Base-by-base conservation (phyloP, 495 filamentous ascomycete species). In the Xylona heveae region DNA sequence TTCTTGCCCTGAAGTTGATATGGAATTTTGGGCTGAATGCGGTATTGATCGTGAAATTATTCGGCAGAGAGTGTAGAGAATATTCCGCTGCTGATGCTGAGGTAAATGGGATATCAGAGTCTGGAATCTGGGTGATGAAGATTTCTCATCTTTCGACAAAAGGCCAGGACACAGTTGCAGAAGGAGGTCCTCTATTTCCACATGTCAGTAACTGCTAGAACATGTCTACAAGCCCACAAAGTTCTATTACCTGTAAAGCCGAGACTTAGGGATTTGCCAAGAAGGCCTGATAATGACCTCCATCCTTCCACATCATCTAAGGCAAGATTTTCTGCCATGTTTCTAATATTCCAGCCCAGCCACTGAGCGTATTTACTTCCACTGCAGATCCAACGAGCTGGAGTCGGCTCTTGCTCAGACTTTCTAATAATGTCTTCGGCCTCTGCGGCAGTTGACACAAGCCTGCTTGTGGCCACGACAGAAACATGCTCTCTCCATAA, bases 391-490 rank as follows among this genome's bases (percentile, higher is more conserved):
- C 83, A 94, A 1, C 42, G 36, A 19, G 28, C 31, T 18, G 42
- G 25, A 22, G 15, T 22, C 29, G 22, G 30, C 15, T 24, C 28
- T 27, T 29, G 25, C 4, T 10, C 30, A 6, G 44, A 38, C 2
- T 50, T 37, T 38, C 55, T 53, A 25, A 57, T 38, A 27, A 72
- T 43, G 27, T 66, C 59, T 16, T 73, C 61, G n/a, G 77, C 80
- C 51, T 94, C 78, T 8, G 82, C 81, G 22, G 69, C 62, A 29
- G 68, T 46, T 0, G 76, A 72, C 9, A 90, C 42, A 14, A 94
- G 50, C 41, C 66, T 76, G 17, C 84, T 74, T 26, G 71, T 66
- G 8, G 69, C 75, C 28, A 84, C 50, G 20, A 84, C 62, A 14
- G 45, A 66, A 22, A 66, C 45, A 35, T 69, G 52, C 39, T 82